Percentiles rank a stretch among this genome's conserved stretches.
These are phyloP conservation scores for Pythium coloratum DNA, from an alignment of 352 stramenopile species.

Conservation along the genomic window DNA sequence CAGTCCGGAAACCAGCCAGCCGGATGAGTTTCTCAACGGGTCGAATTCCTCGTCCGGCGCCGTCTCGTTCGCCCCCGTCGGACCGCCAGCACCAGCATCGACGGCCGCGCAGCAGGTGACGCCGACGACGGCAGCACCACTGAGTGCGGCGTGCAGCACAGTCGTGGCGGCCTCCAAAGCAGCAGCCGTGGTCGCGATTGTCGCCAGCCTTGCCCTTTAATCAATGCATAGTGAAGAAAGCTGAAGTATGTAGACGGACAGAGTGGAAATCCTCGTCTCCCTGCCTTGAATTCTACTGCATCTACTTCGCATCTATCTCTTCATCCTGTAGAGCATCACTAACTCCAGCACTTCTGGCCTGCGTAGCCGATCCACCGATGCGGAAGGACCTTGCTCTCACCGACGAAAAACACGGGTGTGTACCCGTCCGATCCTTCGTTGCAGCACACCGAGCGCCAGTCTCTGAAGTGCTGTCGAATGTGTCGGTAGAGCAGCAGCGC, in stretches of 20 bases:
- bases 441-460: background rate
- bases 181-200: background rate
- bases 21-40: background rate
- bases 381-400: background rate
- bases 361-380: background rate
- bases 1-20: background rate
- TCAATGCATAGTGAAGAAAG: background rate
- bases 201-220: background rate
- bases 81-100: background rate
- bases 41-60: background rate
- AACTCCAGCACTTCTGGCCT: no score
- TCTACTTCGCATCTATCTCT: slow-evolving; percentile 26
- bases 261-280: no score
- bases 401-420: background rate
- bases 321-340: slow-evolving; percentile 50
- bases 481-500: background rate
- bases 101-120: background rate
- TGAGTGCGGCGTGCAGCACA: background rate
- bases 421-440: background rate
- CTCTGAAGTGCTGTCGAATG: background rate
- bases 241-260: no score
- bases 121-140: background rate
- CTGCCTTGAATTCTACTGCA: no score
- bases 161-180: background rate
- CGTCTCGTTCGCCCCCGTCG: background rate